Base-by-base conservation (phyloP, 2,329 filamentous ascomycete genomes). In the Claviceps sp. region DNA sequence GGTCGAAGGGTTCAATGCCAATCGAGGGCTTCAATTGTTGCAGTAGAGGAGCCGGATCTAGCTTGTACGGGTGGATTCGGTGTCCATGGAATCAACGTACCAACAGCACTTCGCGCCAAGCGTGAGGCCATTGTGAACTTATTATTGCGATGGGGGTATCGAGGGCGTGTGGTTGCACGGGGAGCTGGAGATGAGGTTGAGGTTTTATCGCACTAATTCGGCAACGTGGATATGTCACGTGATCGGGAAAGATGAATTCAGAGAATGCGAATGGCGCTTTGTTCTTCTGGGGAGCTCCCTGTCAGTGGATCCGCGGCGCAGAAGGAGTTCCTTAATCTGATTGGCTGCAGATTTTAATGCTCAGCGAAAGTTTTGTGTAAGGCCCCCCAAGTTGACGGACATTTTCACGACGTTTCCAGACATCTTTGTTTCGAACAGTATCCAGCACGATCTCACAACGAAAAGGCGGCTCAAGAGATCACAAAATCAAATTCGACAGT, bases 31-130 rank as follows among this genome's bases (percentile, higher is more conserved):
- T 60, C 64, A 65, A 66, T 65, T 65, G 61, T 39, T 50, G 39
- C 47, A 50, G 46, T 54, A n/a, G 5, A 2, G 16, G 5, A 34
- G 26, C 16, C 4, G 26, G 8, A 26, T 7, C 34, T 26, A 11
- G 4, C 8, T 34, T 17, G 16, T 7, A 6, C 5, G 41, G 5
- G 22, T 24, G 22, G 5, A 4, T 16, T 53, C 53, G 53, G 39
- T 54, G 42, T 37, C 30, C 16, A 8, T 11, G 55, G 54, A 24
- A 13, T 44, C 50, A 34, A 83, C 89, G 73, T 83, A 97, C 91
- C 87, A 76, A 91, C 77, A 76, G 89, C 89, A 81, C 84, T 90
- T 82, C 87, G 89, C 81, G 85, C 89, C 78, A 97, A 81, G 80
- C 90, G 89, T 75, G 89, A 95, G 80, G 91, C 91, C 91, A 97